phyloP scores from a whole-genome alignment of 2,329 filamentous ascomycete species.

The Neonectria hederae region DNA sequence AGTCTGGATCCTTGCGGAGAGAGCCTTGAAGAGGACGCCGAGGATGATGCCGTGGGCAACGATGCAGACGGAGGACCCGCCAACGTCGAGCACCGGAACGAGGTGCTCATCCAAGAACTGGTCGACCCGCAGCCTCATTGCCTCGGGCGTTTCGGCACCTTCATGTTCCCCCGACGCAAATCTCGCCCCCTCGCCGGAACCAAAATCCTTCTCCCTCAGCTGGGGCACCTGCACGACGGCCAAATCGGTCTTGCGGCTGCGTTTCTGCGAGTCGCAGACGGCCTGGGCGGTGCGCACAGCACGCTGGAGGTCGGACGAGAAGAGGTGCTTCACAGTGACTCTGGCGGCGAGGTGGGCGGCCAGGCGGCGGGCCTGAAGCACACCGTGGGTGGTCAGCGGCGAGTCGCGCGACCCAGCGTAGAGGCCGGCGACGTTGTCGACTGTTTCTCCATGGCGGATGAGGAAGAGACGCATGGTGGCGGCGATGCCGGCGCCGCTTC shows the following conservation, averaged over 20 bases:
- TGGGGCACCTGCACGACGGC: conserved; percentile 46
- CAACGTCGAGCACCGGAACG: conserved; percentile 55
- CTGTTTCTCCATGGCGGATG: conserved; percentile 88
- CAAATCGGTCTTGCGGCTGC: conserved; percentile 23
- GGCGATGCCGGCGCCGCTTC: conserved; percentile 21
- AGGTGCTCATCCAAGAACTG: conserved; percentile 74
- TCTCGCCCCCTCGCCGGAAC: conserved; percentile 72
- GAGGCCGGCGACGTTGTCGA: conserved; percentile 84
- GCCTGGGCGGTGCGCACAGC: conserved; percentile 76
- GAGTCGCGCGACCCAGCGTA: conserved; percentile 87
- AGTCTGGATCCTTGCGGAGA: conserved; percentile 63
- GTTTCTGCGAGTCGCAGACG: conserved; percentile 65
- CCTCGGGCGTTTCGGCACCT: conserved; percentile 73
- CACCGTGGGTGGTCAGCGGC: conserved; percentile 81
- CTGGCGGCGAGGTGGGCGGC: conserved; percentile 66
- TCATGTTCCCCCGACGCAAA: conserved; percentile 55
- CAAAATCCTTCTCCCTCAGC: conserved; percentile 79
- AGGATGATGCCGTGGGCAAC: conserved; percentile 89
- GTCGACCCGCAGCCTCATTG: conserved; percentile 71
- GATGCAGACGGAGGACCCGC: conserved; percentile 48
- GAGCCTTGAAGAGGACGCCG: conserved; percentile 70
- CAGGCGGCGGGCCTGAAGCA: conserved; percentile 79
- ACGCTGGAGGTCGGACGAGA: conserved; percentile 80
- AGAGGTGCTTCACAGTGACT: conserved; percentile 67
- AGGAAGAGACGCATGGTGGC: conserved; percentile 67